These are phyloP conservation scores for Tritrichomonas musculus DNA, from an alignment of 208 protist genomes.

Conservation along the genomic window DNA sequence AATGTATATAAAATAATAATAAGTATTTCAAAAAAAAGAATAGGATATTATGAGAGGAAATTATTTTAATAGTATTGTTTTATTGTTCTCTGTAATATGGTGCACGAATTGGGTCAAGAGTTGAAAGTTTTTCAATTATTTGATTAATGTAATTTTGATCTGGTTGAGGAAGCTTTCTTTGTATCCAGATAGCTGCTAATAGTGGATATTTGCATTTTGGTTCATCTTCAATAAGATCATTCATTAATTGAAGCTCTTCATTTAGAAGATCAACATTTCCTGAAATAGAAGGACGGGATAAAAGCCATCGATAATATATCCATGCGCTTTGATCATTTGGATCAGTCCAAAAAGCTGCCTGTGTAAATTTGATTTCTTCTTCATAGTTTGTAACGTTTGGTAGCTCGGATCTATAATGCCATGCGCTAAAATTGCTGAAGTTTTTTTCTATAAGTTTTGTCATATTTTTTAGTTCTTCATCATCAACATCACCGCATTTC, in stretches of 20 bases:
- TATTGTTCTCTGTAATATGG: neutral
- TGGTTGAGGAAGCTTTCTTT: neutral
- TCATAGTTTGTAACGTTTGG: neutral
- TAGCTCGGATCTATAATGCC: constrained; percentile 9
- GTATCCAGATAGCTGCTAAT: neutral
- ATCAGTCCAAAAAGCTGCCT: neutral
- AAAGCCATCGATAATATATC: constrained; percentile 28
- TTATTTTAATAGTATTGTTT: neutral
- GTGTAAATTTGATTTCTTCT: neutral
- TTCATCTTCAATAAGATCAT: neutral
- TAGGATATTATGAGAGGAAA: too few relatives aligned
- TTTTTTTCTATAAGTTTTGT: neutral
- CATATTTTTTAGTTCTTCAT: neutral
- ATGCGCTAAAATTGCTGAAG: constrained; percentile 15
- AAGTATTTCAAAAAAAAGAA: too few relatives aligned
- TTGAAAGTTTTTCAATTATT: neutral
- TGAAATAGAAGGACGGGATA: neutral
- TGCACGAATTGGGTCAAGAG: neutral
- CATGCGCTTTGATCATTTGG: neutral
- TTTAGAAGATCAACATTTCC: neutral
- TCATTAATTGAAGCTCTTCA: neutral
- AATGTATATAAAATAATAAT: too few relatives aligned
- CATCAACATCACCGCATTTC: neutral
- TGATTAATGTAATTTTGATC: neutral
- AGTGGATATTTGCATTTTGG: neutral